Evolutionary conservation across 208 protist species (phyloP).

Genomic region (Naegleria fowleri): DNA sequence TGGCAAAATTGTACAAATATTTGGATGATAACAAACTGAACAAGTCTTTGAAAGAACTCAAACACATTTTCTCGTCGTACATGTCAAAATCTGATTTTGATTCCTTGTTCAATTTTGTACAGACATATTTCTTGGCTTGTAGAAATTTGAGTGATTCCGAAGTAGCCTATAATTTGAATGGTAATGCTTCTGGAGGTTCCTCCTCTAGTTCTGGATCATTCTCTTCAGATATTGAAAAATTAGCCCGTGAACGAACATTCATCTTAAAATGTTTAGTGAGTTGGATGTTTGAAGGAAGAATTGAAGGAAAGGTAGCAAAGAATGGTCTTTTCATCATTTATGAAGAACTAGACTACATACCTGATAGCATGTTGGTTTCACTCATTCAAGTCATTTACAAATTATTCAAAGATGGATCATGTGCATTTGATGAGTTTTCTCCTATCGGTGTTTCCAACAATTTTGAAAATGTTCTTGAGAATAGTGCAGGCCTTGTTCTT

Average conservation of each 20-base stretch:
- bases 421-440: not conserved
- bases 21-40: not conserved
- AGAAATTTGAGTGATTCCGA: not conserved
- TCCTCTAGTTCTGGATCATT: not conserved
- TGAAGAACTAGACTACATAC: slow-evolving; percentile 2
- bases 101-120: not conserved
- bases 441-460: not conserved
- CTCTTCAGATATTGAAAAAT: not conserved
- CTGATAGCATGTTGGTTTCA: not conserved
- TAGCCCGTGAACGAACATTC: not conserved
- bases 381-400: not conserved
- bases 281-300: slow-evolving; percentile 1
- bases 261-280: not conserved
- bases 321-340: not conserved
- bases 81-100: not conserved
- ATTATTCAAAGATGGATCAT: not conserved
- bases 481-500: not conserved
- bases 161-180: not conserved
- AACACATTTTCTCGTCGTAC: not conserved
- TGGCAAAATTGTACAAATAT: not conserved
- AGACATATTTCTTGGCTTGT: not conserved
- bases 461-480: not conserved
- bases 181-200: not conserved
- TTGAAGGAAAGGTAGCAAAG: not conserved
- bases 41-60: not conserved